Evolutionary conservation across 2,329 filamentous ascomycete species (phyloP).

Genomic region (Colletotrichum tropicale): DNA sequence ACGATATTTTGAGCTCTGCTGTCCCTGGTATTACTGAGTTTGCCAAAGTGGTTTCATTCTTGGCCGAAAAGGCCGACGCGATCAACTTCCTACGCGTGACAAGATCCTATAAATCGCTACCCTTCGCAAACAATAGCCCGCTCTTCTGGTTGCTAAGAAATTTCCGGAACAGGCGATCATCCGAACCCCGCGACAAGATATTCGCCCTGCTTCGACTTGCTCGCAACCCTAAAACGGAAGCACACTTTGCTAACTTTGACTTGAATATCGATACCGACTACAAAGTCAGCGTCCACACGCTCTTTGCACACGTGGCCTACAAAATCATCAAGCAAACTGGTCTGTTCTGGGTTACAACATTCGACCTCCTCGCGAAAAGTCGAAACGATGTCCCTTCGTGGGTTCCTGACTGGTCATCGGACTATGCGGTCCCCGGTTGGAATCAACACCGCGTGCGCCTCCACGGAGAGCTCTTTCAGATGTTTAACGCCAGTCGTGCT

Average conservation of each 20-base stretch:
- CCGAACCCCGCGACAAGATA: constrained; percentile 21
- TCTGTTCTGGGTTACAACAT: constrained; percentile 6
- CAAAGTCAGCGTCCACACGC: neutral
- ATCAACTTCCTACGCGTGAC: neutral
- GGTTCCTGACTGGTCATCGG: constrained; percentile 23
- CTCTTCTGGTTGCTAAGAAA: constrained; percentile 15
- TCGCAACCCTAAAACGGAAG: neutral
- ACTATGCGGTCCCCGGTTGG: neutral
- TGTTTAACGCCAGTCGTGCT: neutral
- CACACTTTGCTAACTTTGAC: neutral
- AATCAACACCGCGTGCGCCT: neutral
- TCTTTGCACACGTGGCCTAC: neutral
- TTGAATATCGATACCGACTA: neutral
- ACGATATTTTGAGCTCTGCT: neutral
- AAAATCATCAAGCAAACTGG: neutral
- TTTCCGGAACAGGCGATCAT: constrained; percentile 8
- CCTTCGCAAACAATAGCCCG: neutral
- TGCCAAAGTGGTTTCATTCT: neutral
- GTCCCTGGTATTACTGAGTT: neutral
- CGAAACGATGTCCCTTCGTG: constrained; percentile 13
- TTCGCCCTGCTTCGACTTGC: constrained; percentile 15
- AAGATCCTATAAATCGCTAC: neutral
- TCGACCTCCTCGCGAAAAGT: constrained; percentile 8
- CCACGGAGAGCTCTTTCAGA: neutral
- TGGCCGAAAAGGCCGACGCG: neutral